Conservation (phyloP, 768 basidiomycete genomes). For the Tricholoma flavovirens region DNA sequence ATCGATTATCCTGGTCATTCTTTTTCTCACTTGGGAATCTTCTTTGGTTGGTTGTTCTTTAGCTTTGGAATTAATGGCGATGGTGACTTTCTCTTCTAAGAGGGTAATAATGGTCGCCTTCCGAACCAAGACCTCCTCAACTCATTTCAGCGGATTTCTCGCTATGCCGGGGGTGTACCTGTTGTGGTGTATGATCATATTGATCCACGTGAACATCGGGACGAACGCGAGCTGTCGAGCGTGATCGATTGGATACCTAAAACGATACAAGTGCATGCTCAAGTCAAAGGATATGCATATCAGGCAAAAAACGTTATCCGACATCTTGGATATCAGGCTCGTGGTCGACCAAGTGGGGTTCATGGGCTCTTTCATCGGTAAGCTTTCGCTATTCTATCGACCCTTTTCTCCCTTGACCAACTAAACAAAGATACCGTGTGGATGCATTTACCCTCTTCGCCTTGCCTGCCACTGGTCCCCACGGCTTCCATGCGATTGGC, state of each 20-base stretch:
- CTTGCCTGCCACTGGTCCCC: slow-evolving; percentile 82
- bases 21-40: slow-evolving; percentile 92
- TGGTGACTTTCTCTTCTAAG: slow-evolving; percentile 34
- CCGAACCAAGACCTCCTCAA: slow-evolving; percentile 96
- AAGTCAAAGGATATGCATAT: slow-evolving; percentile 46
- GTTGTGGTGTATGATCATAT: slow-evolving; percentile 77
- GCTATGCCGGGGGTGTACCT: slow-evolving; percentile 69
- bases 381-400: background rate
- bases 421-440: slow-evolving; percentile 72
- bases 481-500: slow-evolving; percentile 93
- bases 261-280: slow-evolving; percentile 33
- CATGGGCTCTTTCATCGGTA: slow-evolving; percentile 89
- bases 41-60: slow-evolving; percentile 60
- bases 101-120: slow-evolving; percentile 90
- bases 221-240: slow-evolving; percentile 10
- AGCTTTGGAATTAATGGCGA: background rate
- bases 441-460: slow-evolving; percentile 92
- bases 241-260: slow-evolving; percentile 44
- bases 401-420: background rate
- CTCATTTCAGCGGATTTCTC: slow-evolving; percentile 67
- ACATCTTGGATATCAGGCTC: slow-evolving; percentile 69
- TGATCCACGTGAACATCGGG: slow-evolving; percentile 39
- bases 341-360: slow-evolving; percentile 78
- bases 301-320: slow-evolving; percentile 63
- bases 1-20: slow-evolving; percentile 97